A percentile compares a stretch with the other conserved stretches of the same genome.
Evolutionary conservation across 805 yeast species (phyloP).

Genomic region (Lachancea waltii): DNA sequence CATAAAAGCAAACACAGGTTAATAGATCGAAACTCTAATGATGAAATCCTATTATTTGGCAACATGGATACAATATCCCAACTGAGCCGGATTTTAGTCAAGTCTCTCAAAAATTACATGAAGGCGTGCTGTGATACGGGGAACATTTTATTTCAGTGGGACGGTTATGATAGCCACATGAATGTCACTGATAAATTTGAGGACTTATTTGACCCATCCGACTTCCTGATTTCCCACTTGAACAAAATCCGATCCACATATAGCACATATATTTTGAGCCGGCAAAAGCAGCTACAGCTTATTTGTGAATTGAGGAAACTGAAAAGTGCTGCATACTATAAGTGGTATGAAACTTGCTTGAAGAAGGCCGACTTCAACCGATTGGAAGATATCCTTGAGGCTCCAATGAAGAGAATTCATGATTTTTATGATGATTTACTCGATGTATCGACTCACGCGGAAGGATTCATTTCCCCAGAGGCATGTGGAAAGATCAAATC

Average conservation of each 20-base stretch:
- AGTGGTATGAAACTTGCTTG: constrained; percentile 35
- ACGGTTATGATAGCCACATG: not conserved
- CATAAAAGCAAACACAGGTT: constrained; percentile 31
- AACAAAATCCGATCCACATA: constrained; percentile 33
- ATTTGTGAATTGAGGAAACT: constrained; percentile 17
- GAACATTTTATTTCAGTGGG: not conserved
- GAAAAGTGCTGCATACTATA: constrained; percentile 14
- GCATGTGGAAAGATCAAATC: not conserved
- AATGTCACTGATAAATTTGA: constrained; percentile 1
- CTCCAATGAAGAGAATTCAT: constrained; percentile 30
- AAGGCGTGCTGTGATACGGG: constrained; percentile 3
- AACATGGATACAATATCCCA: constrained; percentile 37
- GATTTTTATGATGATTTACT: constrained; percentile 17
- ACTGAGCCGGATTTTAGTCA: constrained; percentile 31
- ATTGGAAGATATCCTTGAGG: constrained; percentile 29
- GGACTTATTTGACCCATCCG: constrained; percentile 4
- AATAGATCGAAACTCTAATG: constrained; percentile 22
- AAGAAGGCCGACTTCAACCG: constrained; percentile 22
- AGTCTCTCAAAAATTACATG: constrained; percentile 9
- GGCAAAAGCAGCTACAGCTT: constrained; percentile 28
- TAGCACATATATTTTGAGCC: constrained; percentile 29
- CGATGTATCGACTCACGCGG: not conserved
- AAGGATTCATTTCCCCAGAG: not conserved
- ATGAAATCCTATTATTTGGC: constrained; percentile 38
- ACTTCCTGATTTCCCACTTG: constrained; percentile 26